phyloP scores from a whole-genome alignment of 345 rosid species.

The Euclidium syriacum region DNA sequence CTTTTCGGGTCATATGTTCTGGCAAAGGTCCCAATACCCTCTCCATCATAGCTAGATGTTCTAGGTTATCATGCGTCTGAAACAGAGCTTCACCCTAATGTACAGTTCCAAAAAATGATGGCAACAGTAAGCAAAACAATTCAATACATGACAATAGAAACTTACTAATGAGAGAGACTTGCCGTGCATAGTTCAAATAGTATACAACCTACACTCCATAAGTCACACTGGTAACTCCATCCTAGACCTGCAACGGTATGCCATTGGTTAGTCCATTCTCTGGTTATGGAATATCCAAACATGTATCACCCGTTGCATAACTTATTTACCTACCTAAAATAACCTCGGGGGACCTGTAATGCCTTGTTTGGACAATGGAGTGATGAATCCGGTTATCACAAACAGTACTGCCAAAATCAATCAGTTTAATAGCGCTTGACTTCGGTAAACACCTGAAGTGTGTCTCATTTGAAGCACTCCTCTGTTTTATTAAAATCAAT shows the following conservation, averaged over 20 bases:
- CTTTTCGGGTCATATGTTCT: constrained; percentile 51
- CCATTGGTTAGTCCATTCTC: not conserved
- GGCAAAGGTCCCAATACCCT: constrained; percentile 66
- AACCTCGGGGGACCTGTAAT: constrained; percentile 87
- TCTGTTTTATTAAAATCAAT: constrained; percentile 43
- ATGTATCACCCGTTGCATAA: not conserved
- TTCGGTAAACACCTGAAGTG: constrained; percentile 68
- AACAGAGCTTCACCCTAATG: constrained; percentile 72
- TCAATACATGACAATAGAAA: not conserved
- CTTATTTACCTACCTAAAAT: constrained; percentile 51
- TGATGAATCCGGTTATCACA: constrained; percentile 71
- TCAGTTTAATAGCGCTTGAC: constrained; percentile 85
- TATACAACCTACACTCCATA: constrained; percentile 87
- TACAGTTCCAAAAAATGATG: not conserved
- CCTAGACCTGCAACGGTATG: constrained; percentile 56
- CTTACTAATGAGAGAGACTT: constrained; percentile 7
- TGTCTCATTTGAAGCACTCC: constrained; percentile 47
- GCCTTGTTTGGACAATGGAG: constrained; percentile 77
- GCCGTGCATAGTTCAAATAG: constrained; percentile 72
- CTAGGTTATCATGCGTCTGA: constrained; percentile 82
- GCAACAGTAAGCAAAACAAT: constrained; percentile 2
- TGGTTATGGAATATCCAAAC: not conserved
- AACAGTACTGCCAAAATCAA: constrained; percentile 89
- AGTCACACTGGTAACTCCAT: constrained; percentile 84
- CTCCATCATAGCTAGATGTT: constrained; percentile 88